A percentile compares a stretch with the other conserved stretches of the same genome.
Evolutionary conservation across 257 asterid genomes (phyloP).

Genomic region (Solanum clarkiae): DNA sequence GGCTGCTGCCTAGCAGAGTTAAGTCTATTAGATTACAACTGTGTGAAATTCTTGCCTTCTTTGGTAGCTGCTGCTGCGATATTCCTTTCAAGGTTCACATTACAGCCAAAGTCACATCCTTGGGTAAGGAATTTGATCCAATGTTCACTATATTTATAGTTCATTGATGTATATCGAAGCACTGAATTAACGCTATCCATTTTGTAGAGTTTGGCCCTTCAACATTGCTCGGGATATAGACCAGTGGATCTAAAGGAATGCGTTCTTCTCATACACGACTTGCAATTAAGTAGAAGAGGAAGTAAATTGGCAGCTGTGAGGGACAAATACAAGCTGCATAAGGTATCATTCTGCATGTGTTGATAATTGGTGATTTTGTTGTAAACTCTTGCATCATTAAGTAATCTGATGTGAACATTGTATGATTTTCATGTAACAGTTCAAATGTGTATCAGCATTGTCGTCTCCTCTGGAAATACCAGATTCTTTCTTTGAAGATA

Average conservation of each 20-base stretch:
- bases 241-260: conserved; percentile 57
- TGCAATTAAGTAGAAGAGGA: conserved; percentile 50
- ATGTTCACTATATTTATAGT: neutral
- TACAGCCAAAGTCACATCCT: conserved; percentile 46
- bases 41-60: conserved; percentile 72
- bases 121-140: conserved; percentile 35
- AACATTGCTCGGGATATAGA: conserved; percentile 42
- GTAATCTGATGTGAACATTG: neutral
- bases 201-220: conserved; percentile 24
- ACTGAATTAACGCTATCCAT: neutral
- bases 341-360: conserved; percentile 18
- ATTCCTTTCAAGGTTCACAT: conserved; percentile 60
- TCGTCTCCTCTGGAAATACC: conserved; percentile 43
- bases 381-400: neutral
- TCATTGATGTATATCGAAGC: neutral
- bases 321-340: conserved; percentile 67
- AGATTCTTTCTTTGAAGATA: conserved; percentile 22
- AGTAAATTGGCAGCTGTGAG: conserved; percentile 41
- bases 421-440: conserved; percentile 30
- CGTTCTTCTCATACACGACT: conserved; percentile 42
- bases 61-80: conserved; percentile 67
- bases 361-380: neutral
- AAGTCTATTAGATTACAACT: conserved; percentile 63
- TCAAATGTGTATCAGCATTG: conserved; percentile 52
- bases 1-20: conserved; percentile 69